Base-by-base conservation (phyloP, 352 stramenopile genomes). In the Peronospora farinosa region DNA sequence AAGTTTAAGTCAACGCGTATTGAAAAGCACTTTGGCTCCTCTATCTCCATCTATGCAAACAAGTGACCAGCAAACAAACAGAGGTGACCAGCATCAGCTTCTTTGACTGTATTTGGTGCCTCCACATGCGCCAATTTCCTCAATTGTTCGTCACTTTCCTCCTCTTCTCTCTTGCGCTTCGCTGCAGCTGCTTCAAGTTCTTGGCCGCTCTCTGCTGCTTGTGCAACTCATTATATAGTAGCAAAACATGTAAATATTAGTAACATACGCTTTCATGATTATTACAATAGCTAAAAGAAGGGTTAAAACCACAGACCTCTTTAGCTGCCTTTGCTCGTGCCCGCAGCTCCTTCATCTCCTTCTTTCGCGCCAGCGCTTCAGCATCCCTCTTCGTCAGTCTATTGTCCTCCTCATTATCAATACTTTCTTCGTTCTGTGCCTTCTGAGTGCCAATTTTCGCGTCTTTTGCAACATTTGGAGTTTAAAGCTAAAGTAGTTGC, bases 1-100 rank as follows among this genome's bases (percentile, higher is more conserved):
- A 77, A 65, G 40, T 74, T 27, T 64, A 77, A 58, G 60, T 38
- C 19, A 77, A 77, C 40, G 57, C 62, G 10, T 73, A 77, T 51
- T 63, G 51, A 47, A 64, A 77, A 66, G 57, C 61, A 6, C 41
- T 77, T 21, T 77, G 67, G 67, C 40, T 77, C 3, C 28, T 77
- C 19, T 73, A 77, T 54, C 44, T 77, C 28, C 64, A 63, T 54
- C 32, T 77, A 17, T 74, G 60, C 19, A 41, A 45, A 32, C 40
- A 65, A 25, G 33, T 69, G 12, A 58, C 51, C 10, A 56, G 37
- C 40, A 60, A 50, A 13, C 51, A 77, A 48, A 65, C 53, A 7
- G 60, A 72, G n/a, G n/a, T n/a, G n/a, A n/a, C n/a, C 40, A 52
- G 40, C 27, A 45, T 32, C n/a, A 21, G 7, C 30, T 16, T 32